Base-by-base conservation (phyloP, 371 early-diverging fungal species). In the Rhizopus delemar region DNA sequence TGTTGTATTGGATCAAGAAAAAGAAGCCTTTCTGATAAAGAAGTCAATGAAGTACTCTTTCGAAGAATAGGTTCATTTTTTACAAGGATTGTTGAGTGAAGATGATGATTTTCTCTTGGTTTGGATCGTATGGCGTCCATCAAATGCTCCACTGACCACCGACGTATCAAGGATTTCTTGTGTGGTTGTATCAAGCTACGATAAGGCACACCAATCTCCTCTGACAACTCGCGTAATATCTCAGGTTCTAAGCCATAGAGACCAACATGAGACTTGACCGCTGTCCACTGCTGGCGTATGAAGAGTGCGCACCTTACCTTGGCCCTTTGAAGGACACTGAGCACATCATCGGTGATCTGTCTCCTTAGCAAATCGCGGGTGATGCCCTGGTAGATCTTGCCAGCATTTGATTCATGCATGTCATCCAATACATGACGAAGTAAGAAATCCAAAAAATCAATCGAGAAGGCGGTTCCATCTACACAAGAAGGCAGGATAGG, bases 401-500 rank as follows among this genome's bases (percentile, higher is more conserved):
- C 72, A 4, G 77, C 80, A 49, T 77, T 77, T 13, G 35, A 5
- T 31, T 70, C 66, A 4, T 62, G 51, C 16, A 80, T 71, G 3
- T 73, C 70, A 48, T 80, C 60, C 41, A 80, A 35, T 2, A 79
- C 70, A 38, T 74, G 63, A 3, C 61, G 66, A 29, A 80, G 49
- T 3, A 77, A 51, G 46, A 80, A 80, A 5, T 73, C 77, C 32
- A 80, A 53, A 54, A 80, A 80, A 41, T 80, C 80, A 9, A 71
- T 70, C 1, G 80, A 80, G 43, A 67, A 69, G 0, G 74, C 77
- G 22, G 75, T 75, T 32, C 77, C 75, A 49, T 80, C 80, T 8
- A 80, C 75, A 45, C 75, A 80, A 0, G 75, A 77, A 13, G 74
- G 46, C n/a, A 80, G 52, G 51, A 77, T 77, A 1, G 80, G 77